These are phyloP conservation scores for Sclerotinia spermophila DNA, from an alignment of 2,329 filamentous ascomycete species.

Conservation along the genomic window DNA sequence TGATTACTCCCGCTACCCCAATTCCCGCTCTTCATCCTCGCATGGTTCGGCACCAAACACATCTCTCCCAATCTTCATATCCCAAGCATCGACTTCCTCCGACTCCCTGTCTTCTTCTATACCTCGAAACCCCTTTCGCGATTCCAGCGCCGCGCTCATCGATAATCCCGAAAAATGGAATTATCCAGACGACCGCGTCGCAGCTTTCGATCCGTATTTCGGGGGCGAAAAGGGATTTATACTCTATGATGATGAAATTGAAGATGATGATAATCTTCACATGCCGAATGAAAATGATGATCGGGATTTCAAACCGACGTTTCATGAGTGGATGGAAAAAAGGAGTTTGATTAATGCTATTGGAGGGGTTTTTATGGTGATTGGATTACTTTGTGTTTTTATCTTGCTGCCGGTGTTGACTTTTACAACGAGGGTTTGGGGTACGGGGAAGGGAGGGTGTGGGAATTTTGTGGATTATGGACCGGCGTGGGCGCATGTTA, in stretches of 20 bases:
- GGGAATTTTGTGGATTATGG: constrained; percentile 20
- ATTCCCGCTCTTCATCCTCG: constrained; percentile 12
- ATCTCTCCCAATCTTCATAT: not conserved
- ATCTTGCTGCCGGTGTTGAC: constrained; percentile 49
- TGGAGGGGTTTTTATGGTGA: constrained; percentile 43
- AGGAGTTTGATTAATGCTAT: constrained; percentile 41
- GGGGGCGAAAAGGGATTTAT: constrained; percentile 40
- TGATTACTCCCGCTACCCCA: constrained; percentile 37
- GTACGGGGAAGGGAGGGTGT: not conserved
- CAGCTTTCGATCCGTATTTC: constrained; percentile 42
- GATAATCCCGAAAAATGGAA: constrained; percentile 38
- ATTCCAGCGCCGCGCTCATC: constrained; percentile 24
- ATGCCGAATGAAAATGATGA: constrained; percentile 51
- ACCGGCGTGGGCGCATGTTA: constrained; percentile 45
- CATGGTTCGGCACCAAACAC: not conserved
- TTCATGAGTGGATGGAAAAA: constrained; percentile 44
- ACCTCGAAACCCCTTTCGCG: constrained; percentile 25
- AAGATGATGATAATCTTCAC: constrained; percentile 53
- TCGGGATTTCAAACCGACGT: constrained; percentile 39
- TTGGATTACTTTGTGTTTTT: constrained; percentile 48
- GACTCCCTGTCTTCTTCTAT: constrained; percentile 11
- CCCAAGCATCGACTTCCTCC: constrained; percentile 17
- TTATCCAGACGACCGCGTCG: constrained; percentile 47
- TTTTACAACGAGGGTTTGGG: constrained; percentile 35
- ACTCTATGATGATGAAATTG: constrained; percentile 47